Evolutionary conservation across 2,329 filamentous ascomycete genomes (phyloP), one percentile per base, ranked within the genome.

Genomic region (Colletotrichum lupini): DNA sequence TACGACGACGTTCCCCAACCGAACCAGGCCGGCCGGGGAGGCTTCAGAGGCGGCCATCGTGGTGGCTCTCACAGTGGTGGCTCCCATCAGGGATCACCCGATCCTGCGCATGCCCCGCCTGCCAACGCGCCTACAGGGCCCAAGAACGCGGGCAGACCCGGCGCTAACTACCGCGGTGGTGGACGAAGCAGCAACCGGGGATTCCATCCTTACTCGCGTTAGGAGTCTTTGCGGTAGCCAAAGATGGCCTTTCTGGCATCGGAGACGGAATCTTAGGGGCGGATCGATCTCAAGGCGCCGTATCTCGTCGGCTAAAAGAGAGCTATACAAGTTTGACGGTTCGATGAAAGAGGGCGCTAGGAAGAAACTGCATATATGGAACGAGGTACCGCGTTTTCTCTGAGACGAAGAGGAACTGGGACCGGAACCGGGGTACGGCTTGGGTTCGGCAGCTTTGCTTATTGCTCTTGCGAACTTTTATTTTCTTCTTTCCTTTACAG

Each of bases 1-100:
- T 98, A 98, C 82, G 96, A 98, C 81, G 96, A 98, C 81, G 94
- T 95, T 2, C 95, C 95, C 19, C 94, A 96, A 80, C 94, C 94
- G 76, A 86, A 84, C 77, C 86, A 84, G 19, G 88, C 86, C 59
- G 86, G 87, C 63, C 84, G 81, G 79, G 80, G 81, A 78, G 82
- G 80, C 52, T 82, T 82, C 76, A 78, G 80, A 59, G 77, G 77
- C 42, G 72, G 72, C 7, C 76, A 80, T 42, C 77, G 77, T 42
- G 77, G 78, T 53, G 80, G 82, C 32, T 83, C 83, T 30, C 77
- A 84, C 80, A 83, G 83, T 76, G 82, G 83, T 78, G 83, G 82
- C 71, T 84, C 83, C 71, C 80, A 83, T 64, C 83, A 85, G 67
- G 83, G 82, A 49, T 83, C 81, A 63, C 81, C 83, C 53, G 80